Evolutionary conservation across 2,329 filamentous ascomycete species (phyloP), one percentile per base, ranked within the genome.

Genomic region (Hymenoscyphus linearis): DNA sequence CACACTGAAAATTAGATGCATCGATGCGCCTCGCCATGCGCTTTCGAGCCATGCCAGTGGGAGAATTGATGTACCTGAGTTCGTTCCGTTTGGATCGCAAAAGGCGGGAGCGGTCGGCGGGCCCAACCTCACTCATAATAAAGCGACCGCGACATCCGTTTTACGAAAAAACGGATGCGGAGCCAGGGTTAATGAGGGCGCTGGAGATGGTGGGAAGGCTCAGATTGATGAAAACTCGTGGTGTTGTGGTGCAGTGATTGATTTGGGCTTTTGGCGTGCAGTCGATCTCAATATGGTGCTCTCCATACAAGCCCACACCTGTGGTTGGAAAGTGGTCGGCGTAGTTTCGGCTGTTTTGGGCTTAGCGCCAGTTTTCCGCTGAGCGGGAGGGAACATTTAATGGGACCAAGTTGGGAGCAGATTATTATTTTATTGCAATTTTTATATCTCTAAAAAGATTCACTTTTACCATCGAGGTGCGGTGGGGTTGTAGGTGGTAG

Each of bases 101-200:
- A 79, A 86, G 82, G 79, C 80, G 83, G 77, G 81, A 81, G 78
- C 83, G 80, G 80, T 86, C 84, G 81, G 82, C 79, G 77, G 80
- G 79, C 78, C 80, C 83, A 80, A 86, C 84, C 83, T 86, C 83
- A 84, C 80, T 86, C 85, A 87, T 87, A 82, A 83, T 85, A 86
- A 80, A 76, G 79, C 80, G 77, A 79, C 77, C 76, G 82, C 84
- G 83, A 86, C 85, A 87, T 87, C 84, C 84, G 85, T 86, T 87
- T 72, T 85, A 79, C 73, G 73, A 76, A 73, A 80, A 85, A 86
- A 85, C 81, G 80, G 79, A 84, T 80, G 81, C 71, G 69, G 68
- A 67, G 68, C 66, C 65, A 70, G 68, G 62, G 66, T 78, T 70
- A 75, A 74, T 71, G 68, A 69, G 67, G 63, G 64, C 60, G 60